Conservation (phyloP, 2,329 filamentous ascomycete species). For the Colletotrichum trifolii region DNA sequence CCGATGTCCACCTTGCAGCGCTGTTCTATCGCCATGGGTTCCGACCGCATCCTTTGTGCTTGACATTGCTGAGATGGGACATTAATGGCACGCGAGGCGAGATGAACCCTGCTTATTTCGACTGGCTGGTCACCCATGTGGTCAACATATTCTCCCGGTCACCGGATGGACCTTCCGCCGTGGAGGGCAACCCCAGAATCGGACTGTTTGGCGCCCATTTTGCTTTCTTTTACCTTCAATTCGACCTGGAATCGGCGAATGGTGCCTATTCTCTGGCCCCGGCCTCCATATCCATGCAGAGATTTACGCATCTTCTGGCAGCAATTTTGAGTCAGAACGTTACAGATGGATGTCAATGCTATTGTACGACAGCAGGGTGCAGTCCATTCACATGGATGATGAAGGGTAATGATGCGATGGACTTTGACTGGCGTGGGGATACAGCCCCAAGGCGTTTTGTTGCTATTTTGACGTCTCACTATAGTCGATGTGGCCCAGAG, state of each 20-base stretch:
- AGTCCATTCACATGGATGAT: conserved; percentile 3
- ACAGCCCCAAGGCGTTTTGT: not conserved
- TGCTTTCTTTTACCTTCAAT: not conserved
- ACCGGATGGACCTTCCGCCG: not conserved
- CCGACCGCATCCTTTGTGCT: not conserved
- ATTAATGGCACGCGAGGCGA: not conserved
- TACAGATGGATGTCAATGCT: conserved; percentile 3
- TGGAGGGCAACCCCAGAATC: not conserved
- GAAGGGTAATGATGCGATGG: not conserved
- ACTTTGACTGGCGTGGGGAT: not conserved
- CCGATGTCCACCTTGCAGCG: not conserved
- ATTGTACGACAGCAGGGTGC: not conserved
- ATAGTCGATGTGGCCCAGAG: not conserved
- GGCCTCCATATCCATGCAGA: not conserved
- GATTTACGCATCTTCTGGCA: not conserved
- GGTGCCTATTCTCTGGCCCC: not conserved
- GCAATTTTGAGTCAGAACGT: not conserved
- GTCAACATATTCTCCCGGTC: not conserved
- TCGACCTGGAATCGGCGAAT: too few species aligned
- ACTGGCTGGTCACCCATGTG: not conserved
- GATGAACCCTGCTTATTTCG: not conserved
- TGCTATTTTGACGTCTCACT: not conserved
- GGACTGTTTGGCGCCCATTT: not conserved
- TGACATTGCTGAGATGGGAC: not conserved
- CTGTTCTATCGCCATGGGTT: conserved; percentile 1